phyloP scores from a whole-genome alignment of 305 asterid genomes.

The Rubia tinctorum region DNA sequence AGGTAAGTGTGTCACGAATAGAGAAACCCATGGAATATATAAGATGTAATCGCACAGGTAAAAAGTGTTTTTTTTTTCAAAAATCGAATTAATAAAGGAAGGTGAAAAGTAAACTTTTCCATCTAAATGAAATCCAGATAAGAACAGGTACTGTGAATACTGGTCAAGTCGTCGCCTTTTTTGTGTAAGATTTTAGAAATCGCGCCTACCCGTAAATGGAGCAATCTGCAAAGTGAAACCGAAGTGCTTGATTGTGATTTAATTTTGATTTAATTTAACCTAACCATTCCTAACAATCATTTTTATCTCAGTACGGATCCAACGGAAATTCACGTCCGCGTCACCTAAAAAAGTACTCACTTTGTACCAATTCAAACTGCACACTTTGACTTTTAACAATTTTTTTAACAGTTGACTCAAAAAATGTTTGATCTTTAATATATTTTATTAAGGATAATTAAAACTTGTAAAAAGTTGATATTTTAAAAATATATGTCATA shows the following conservation, averaged over 20 bases:
- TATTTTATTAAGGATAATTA: no score
- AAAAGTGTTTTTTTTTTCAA: neutral
- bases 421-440: no score
- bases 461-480: no score
- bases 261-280: neutral
- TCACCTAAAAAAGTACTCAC: neutral
- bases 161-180: neutral
- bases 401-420: no score
- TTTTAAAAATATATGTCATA: no score
- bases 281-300: neutral
- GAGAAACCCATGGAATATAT: no score
- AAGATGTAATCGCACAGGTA: neutral
- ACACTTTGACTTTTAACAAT: no score
- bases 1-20: no score
- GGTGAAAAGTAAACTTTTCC: neutral
- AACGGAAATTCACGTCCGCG: neutral
- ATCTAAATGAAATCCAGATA: neutral
- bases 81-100: neutral
- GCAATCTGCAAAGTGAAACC: neutral
- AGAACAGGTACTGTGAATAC: neutral
- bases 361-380: no score
- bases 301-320: neutral
- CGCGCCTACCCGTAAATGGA: conserved; percentile 15
- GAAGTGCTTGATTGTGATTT: neutral
- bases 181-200: neutral